Percentiles rank a stretch among this genome's conserved stretches.
Conservation (phyloP, 768 basidiomycete genomes). For the Suillus spraguei region DNA sequence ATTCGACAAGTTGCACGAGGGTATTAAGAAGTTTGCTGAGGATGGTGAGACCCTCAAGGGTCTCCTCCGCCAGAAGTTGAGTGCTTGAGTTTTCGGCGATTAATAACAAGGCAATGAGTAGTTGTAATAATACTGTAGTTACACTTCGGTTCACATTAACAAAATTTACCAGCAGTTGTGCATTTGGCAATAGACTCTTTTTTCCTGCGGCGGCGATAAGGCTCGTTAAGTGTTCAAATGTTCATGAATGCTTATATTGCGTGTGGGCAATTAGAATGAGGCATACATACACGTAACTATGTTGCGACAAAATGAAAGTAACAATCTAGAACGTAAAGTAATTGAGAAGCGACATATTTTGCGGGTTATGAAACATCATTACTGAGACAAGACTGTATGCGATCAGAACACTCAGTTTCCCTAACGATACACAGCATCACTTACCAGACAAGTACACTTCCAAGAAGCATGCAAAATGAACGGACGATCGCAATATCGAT, state of each 20-base stretch:
- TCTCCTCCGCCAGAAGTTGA: slow-evolving; percentile 70
- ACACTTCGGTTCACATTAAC: not conserved
- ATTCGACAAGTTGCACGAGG: slow-evolving; percentile 98
- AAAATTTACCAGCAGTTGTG: not conserved
- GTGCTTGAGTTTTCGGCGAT: slow-evolving; percentile 16
- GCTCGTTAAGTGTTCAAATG: not conserved
- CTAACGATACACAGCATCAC: not conserved
- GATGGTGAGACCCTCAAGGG: slow-evolving; percentile 90
- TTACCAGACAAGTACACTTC: slow-evolving; percentile 5
- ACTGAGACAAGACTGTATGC: slow-evolving; percentile 5
- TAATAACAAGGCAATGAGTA: not conserved
- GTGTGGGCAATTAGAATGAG: slow-evolving; percentile 2
- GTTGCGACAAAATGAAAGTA: not conserved
- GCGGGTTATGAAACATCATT: not conserved
- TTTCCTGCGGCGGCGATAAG: not conserved
- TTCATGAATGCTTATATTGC: not conserved
- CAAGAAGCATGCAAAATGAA: slow-evolving; percentile 2
- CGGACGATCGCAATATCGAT: slow-evolving; percentile 4
- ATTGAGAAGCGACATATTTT: not conserved
- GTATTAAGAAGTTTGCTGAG: slow-evolving; percentile 97
- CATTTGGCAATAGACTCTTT: slow-evolving; percentile 6
- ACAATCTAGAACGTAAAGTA: slow-evolving; percentile 4
- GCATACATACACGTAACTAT: slow-evolving; percentile 7
- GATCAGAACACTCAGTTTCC: not conserved
- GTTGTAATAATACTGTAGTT: slow-evolving; percentile 2